Evolutionary conservation across 192 early-diverging fungal genomes (phyloP).

Genomic region (Coemansia reversa): DNA sequence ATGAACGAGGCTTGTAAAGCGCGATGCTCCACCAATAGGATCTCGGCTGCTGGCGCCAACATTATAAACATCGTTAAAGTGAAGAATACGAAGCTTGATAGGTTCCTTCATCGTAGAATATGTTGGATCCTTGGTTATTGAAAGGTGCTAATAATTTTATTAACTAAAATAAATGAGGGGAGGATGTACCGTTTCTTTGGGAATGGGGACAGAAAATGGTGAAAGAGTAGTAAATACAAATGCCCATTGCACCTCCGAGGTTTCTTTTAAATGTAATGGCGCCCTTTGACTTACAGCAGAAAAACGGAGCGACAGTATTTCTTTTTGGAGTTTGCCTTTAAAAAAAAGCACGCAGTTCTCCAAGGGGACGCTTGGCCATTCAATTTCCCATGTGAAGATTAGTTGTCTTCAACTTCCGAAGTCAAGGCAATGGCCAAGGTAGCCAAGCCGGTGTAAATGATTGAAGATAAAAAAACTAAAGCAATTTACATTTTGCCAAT

Average conservation of each 20-base stretch:
- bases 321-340: neutral
- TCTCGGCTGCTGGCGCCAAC: constrained; percentile 53
- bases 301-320: neutral
- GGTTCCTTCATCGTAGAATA: neutral
- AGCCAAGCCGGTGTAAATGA: neutral
- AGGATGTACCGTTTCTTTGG: neutral
- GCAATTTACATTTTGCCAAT: neutral
- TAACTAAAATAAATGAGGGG: neutral
- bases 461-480: neutral
- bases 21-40: constrained; percentile 64
- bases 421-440: neutral
- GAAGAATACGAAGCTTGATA: constrained; percentile 48
- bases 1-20: constrained; percentile 57
- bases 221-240: neutral
- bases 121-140: neutral
- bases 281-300: neutral
- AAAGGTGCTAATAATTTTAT: neutral
- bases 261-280: neutral
- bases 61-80: constrained; percentile 71
- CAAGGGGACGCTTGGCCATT: neutral
- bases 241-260: neutral
- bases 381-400: neutral
- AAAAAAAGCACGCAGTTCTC: neutral
- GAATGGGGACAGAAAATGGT: neutral
- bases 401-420: neutral